phyloP scores from a whole-genome alignment of 2,329 filamentous ascomycete species.

The Sclerotiophoma versabilis region DNA sequence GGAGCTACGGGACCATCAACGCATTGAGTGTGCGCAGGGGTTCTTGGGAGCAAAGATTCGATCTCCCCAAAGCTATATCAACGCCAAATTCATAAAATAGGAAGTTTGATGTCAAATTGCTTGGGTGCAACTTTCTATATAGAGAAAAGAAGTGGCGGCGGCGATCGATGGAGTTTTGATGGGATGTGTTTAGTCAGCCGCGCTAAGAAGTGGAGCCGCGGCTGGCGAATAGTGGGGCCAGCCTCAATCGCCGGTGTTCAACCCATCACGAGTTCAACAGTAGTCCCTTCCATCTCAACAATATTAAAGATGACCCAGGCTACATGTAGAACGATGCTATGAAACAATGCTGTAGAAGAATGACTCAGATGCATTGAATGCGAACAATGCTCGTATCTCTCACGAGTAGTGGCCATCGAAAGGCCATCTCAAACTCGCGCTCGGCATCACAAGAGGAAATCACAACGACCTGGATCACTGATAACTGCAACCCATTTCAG shows the following conservation, averaged over 20 bases:
- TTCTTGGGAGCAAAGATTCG: slow-evolving; percentile 51
- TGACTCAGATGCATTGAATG: too few species aligned
- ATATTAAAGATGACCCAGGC: too few species aligned
- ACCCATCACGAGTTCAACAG: neutral
- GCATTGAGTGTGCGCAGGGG: slow-evolving; percentile 39
- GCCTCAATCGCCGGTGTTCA: neutral
- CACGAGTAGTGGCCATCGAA: too few species aligned
- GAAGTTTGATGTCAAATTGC: slow-evolving; percentile 66
- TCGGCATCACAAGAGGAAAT: too few species aligned
- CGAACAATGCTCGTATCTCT: too few species aligned
- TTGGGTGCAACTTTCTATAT: slow-evolving; percentile 51
- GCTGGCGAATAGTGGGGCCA: neutral
- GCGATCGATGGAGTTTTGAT: slow-evolving; percentile 15
- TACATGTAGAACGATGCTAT: too few species aligned
- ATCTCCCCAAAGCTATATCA: slow-evolving; percentile 63
- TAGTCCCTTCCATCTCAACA: too few species aligned
- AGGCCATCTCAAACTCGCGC: too few species aligned
- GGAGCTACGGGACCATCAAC: slow-evolving; percentile 48
- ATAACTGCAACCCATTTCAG: too few species aligned
- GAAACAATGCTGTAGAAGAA: too few species aligned
- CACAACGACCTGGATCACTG: too few species aligned
- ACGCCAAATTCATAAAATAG: slow-evolving; percentile 61
- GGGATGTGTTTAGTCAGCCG: slow-evolving; percentile 5
- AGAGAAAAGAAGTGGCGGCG: slow-evolving; percentile 30
- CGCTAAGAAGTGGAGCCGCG: slow-evolving; percentile 5